Conservation (phyloP, 2,329 filamentous ascomycete species). For the Sporothrix dimorphospora region DNA sequence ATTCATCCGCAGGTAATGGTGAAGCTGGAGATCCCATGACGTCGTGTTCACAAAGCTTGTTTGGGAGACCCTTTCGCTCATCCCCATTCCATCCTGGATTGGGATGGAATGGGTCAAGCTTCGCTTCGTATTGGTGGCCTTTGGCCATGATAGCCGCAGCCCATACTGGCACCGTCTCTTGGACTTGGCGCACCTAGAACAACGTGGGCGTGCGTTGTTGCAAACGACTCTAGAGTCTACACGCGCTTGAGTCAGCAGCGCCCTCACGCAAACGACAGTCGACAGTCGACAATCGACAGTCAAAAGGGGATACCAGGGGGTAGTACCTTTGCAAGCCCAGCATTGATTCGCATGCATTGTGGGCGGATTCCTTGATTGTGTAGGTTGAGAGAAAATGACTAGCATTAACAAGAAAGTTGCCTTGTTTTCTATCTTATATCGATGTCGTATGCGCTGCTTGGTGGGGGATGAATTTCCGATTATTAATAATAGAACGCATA, state of each 20-base stretch:
- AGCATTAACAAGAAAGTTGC: too few species aligned
- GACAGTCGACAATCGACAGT: background rate
- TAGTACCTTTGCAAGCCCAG: background rate
- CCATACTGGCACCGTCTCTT: background rate
- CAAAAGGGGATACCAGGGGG: background rate
- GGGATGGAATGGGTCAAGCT: background rate
- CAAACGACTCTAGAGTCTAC: background rate
- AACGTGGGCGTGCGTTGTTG: background rate
- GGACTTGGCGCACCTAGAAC: background rate
- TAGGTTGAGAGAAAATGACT: background rate
- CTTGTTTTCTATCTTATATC: too few species aligned
- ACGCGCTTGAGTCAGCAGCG: background rate
- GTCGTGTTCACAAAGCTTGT: constrained; percentile 12
- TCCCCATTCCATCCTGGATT: background rate
- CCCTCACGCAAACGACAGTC: background rate
- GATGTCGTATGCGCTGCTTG: too few species aligned
- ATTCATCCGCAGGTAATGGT: background rate
- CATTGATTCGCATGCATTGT: constrained; percentile 8
- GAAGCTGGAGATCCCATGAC: background rate
- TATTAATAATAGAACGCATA: too few species aligned
- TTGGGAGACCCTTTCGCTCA: background rate
- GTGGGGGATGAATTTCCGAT: too few species aligned
- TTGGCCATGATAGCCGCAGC: background rate
- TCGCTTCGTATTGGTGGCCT: background rate
- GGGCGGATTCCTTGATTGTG: background rate